Percentiles rank a stretch among this genome's conserved stretches.
These are phyloP conservation scores for Chrysophaeum taylorii DNA, from an alignment of 352 stramenopile genomes.

Conservation along the genomic window DNA sequence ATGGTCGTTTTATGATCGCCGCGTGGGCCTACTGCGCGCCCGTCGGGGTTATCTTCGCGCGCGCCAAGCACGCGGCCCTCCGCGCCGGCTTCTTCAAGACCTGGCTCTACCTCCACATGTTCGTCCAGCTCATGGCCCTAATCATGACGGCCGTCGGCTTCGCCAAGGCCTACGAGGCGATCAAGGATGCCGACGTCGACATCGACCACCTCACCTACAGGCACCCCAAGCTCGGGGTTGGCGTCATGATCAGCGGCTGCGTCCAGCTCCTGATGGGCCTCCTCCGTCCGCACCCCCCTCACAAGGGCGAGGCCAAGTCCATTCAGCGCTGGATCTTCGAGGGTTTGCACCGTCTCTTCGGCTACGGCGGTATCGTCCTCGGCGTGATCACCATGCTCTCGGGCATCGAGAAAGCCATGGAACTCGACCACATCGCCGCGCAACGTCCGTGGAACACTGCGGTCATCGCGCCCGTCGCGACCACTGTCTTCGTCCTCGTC, in stretches of 20 bases:
- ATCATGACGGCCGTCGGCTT: background rate
- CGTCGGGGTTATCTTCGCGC: background rate
- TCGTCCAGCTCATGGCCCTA: background rate
- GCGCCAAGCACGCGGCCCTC: background rate
- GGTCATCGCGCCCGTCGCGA: too few relatives aligned
- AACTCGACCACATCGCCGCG: too few relatives aligned
- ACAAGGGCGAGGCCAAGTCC: too few relatives aligned
- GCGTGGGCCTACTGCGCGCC: background rate
- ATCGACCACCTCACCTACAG: background rate
- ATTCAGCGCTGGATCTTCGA: too few relatives aligned
- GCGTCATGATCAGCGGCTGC: background rate
- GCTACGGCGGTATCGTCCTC: too few relatives aligned
- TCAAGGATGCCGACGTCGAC: background rate
- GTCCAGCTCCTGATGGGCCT: background rate
- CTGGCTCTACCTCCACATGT: slow-evolving; percentile 1
- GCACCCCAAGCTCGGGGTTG: background rate
- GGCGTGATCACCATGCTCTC: too few relatives aligned
- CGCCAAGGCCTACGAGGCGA: background rate
- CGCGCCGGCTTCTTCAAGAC: too few relatives aligned
- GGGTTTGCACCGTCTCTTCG: too few relatives aligned
- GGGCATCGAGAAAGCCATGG: too few relatives aligned
- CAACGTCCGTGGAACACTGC: too few relatives aligned
- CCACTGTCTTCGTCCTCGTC: too few relatives aligned
- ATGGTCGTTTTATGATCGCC: background rate
- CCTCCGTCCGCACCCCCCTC: background rate